These are phyloP conservation scores for Chaetomiaceae sp. DNA, from an alignment of 2,329 filamentous ascomycete genomes.

Conservation along the genomic window DNA sequence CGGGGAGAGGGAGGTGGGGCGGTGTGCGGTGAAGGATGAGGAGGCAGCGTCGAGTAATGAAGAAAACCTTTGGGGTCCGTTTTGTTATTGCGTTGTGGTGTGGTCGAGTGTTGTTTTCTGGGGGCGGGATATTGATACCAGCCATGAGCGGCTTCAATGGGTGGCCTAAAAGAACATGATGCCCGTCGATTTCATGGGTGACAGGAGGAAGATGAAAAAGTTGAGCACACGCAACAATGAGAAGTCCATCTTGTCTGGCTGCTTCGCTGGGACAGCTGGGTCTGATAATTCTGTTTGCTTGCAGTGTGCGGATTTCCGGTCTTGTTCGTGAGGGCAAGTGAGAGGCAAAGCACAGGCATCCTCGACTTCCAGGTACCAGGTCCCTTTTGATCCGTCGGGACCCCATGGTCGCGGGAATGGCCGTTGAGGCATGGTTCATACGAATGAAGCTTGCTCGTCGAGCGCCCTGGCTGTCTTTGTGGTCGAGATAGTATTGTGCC, in stretches of 20 bases:
- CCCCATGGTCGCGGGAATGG: too few species aligned
- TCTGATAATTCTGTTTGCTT: too few species aligned
- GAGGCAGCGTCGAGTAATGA: too few species aligned
- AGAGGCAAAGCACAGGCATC: too few species aligned
- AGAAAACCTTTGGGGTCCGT: not conserved
- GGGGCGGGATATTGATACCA: not conserved
- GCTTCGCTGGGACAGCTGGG: too few species aligned
- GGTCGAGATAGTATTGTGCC: not conserved
- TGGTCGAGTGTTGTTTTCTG: not conserved
- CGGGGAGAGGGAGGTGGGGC: slow-evolving; percentile 41
- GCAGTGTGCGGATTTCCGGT: too few species aligned
- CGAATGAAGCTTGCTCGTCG: not conserved
- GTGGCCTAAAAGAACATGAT: not conserved
- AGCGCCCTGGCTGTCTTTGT: not conserved
- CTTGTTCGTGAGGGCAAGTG: too few species aligned
- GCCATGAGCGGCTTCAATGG: not conserved
- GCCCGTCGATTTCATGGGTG: not conserved
- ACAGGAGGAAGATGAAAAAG: slow-evolving; percentile 19
- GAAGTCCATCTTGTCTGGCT: slow-evolving; percentile 5
- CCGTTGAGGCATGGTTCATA: not conserved
- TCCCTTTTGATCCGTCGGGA: too few species aligned
- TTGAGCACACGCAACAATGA: slow-evolving; percentile 1
- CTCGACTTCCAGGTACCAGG: too few species aligned
- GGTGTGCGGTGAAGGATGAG: slow-evolving; percentile 30
- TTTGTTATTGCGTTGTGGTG: not conserved